A percentile compares a stretch with the other conserved stretches of the same genome.
These are phyloP conservation scores for Scalesia atractyloides DNA, from an alignment of 129 eudicot genomes.

Conservation along the genomic window DNA sequence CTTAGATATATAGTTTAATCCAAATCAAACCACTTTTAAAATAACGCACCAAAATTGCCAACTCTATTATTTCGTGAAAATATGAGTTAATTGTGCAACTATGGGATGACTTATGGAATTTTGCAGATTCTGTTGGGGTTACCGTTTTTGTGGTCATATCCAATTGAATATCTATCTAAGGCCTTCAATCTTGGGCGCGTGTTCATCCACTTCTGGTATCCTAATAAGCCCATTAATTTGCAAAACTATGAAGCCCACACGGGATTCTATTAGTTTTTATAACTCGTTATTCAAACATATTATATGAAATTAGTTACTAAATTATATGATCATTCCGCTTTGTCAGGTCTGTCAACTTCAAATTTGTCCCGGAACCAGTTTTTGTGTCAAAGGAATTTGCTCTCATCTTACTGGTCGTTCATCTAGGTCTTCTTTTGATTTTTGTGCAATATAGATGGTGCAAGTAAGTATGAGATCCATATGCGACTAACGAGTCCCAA, in stretches of 20 bases:
- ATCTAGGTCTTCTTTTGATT: conserved; percentile 57
- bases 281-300: neutral
- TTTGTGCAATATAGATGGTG: conserved; percentile 91
- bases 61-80: conserved; percentile 12
- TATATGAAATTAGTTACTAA: conserved; percentile 2
- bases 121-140: conserved; percentile 86
- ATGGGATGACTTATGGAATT: conserved; percentile 31
- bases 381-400: conserved; percentile 80
- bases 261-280: neutral
- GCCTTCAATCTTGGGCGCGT: conserved; percentile 97
- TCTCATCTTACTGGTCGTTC: conserved; percentile 57
- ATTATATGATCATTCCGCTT: neutral
- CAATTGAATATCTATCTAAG: conserved; percentile 73
- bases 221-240: conserved; percentile 23
- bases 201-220: conserved; percentile 94
- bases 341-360: conserved; percentile 96
- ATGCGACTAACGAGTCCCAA: neutral
- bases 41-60: neutral
- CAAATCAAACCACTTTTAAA: neutral
- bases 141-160: conserved; percentile 68
- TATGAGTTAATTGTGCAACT: conserved; percentile 45
- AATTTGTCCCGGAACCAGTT: conserved; percentile 78
- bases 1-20: neutral
- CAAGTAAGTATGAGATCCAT: conserved; percentile 63
- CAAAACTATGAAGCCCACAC: conserved; percentile 4